Base-by-base conservation (phyloP, 495 filamentous ascomycete genomes). In the Letharia columbiana region DNA sequence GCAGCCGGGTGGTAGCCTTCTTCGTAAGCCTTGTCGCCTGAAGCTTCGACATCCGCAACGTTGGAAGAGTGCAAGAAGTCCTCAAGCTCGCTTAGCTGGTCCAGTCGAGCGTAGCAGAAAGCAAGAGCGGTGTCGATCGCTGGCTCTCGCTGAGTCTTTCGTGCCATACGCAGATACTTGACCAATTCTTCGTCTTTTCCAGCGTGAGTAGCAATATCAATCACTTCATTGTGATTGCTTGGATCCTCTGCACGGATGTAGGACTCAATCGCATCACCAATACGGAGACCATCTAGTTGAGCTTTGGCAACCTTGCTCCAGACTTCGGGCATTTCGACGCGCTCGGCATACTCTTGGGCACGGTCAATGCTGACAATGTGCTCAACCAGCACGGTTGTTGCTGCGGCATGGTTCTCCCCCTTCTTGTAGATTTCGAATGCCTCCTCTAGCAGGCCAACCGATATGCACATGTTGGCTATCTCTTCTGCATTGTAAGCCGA, bases 301-400 rank as follows among this genome's bases (percentile, higher is more conserved):
- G 95, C 95, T 83, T 99, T 99, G 70, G 91, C 95, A 69, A 99
- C 91, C 80, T 87, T 90, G 81, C 94, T 98, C 95, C 95, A 99
- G n/a, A 99, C 95, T 71, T 96, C 91, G 10, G 95, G 89, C 56
- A 92, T 81, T 73, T 99, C 95, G 62, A 97, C 90, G 68, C 91
- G 91, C 73, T 99, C 95, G 33, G 94, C 95, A 73, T 93, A 99
- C 62, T 94, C 91, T 71, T 96, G 94, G 3, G 95, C 93, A 69
- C 95, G 89, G 74, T 99, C 95, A 73, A 99, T 98, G 81, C 95
- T 98, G 68, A 97, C 94, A 72, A 99, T 84, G 73, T 99, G 89
- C 73, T 99, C 94, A 54, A 99, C 90, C 20, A 99, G 87, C 31
- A 98, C 95, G 71, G 91, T 90, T 69, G 89, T 87, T 40, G 95